Base-by-base conservation (phyloP, 805 yeast species). In the Saturnispora gosingensis region DNA sequence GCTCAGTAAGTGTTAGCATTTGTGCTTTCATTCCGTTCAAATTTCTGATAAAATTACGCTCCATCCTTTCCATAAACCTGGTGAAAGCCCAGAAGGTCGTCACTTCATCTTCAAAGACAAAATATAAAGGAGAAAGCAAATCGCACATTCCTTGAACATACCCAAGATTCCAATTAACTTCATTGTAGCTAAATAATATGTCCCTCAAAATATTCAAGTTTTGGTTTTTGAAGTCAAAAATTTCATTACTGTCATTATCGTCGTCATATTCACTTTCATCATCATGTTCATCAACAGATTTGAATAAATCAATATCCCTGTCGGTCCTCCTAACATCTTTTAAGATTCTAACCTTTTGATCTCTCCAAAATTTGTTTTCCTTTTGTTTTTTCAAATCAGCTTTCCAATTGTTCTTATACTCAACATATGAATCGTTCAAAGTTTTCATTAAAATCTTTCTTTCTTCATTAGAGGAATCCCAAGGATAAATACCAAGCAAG, bases 131-230 rank as follows among this genome's bases (percentile, higher is more conserved):
- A 0, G 97, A 85, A 36, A 93, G 70, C 48, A 93, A 71, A 66
- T 93, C 99, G 9, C 93, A 81, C 99, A 93, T 93, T 2, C 99
- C 99, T 69, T 93, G 99, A 18, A 93, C 96, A 62, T 93, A 93
- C 0, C 99, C 99, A 58, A 93, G 68, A 58, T 88, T 84, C 45
- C 72, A 73, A 65, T 93, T 90, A 64, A 82, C 76, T 66, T 86
- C 89, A 65, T 93, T 91, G 61, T 85, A 91, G 0, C 97, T 87
- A 52, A 89, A 74, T 39, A 93, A 72, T 54, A 93, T 85, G 59
- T 85, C 89, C 58, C 88, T 77, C 70, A 93, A 68, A 48, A 70
- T 76, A 54, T 78, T 74, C 53, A 93, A 71, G 66, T 93, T 89
- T 10, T 87, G 83, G 64, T 93, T 93, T 43, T 67, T 73, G 47